A percentile compares a stretch with the other conserved stretches of the same genome.
Evolutionary conservation across 2,329 filamentous ascomycete species (phyloP).

Genomic region (Fusarium denticulatum): DNA sequence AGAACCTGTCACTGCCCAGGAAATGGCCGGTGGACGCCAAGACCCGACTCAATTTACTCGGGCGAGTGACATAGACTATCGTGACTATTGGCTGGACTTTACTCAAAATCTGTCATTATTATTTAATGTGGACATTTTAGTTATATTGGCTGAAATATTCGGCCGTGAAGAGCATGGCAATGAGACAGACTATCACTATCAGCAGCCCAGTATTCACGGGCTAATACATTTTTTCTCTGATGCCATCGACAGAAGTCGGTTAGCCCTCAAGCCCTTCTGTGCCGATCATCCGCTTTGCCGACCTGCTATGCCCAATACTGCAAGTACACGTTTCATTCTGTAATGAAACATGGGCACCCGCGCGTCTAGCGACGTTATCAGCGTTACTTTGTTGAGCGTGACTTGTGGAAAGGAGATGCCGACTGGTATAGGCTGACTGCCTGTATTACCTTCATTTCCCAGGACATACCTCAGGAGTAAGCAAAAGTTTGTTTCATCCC

Average conservation of each 20-base stretch:
- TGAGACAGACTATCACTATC: neutral
- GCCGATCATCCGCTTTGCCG: constrained; percentile 39
- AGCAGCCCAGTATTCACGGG: neutral
- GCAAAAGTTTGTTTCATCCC: neutral
- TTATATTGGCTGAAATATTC: neutral
- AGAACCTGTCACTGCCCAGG: constrained; percentile 11
- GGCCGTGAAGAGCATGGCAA: neutral
- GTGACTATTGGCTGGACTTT: constrained; percentile 11
- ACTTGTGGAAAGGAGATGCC: neutral
- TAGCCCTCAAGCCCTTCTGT: constrained; percentile 9
- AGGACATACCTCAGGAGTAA: neutral
- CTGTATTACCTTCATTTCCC: neutral
- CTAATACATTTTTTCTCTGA: neutral
- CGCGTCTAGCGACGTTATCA: neutral
- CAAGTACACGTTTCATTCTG: constrained; percentile 27
- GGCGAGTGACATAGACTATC: constrained; percentile 20
- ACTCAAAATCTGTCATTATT: neutral
- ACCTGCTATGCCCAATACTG: constrained; percentile 18
- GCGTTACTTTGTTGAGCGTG: neutral
- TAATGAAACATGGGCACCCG: constrained; percentile 15
- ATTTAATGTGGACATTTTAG: constrained; percentile 4
- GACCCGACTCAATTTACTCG: neutral
- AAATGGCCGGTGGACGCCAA: neutral
- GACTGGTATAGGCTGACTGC: neutral
- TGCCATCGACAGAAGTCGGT: neutral